phyloP scores from a whole-genome alignment of 208 protist species.

The Histomonas meleagridis region DNA sequence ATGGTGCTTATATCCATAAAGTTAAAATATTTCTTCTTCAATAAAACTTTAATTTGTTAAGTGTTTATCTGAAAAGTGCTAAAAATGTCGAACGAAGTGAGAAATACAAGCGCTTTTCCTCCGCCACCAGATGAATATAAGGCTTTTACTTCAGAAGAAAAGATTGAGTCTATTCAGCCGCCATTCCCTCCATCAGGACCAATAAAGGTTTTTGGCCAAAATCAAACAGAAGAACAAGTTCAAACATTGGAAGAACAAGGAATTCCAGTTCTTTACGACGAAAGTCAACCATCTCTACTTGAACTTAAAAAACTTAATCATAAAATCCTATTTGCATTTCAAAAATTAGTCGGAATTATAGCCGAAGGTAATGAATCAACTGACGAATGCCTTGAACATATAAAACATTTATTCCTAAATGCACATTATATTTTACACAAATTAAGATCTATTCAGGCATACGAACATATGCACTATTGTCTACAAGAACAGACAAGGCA shows the following conservation, averaged over 20 bases:
- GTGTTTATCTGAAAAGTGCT: too few species aligned
- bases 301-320: slow-evolving; percentile 7
- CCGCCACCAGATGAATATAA: not conserved
- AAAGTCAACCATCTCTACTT: not conserved
- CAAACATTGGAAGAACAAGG: not conserved
- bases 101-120: too few species aligned
- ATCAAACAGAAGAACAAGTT: not conserved
- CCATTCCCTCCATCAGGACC: not conserved
- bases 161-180: not conserved
- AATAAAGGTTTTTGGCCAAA: not conserved
- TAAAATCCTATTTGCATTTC: not conserved
- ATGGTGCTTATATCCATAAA: too few species aligned
- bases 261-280: not conserved
- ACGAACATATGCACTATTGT: not conserved
- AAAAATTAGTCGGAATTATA: not conserved
- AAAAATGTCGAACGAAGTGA: too few species aligned
- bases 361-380: not conserved
- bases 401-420: slow-evolving; percentile 16
- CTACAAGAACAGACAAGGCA: not conserved
- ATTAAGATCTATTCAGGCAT: not conserved
- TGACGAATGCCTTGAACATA: not conserved
- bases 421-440: not conserved
- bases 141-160: not conserved
- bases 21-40: too few species aligned
- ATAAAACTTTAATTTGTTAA: too few species aligned